phyloP scores from a whole-genome alignment of 805 yeast species.

The Starmerella sp. region DNA sequence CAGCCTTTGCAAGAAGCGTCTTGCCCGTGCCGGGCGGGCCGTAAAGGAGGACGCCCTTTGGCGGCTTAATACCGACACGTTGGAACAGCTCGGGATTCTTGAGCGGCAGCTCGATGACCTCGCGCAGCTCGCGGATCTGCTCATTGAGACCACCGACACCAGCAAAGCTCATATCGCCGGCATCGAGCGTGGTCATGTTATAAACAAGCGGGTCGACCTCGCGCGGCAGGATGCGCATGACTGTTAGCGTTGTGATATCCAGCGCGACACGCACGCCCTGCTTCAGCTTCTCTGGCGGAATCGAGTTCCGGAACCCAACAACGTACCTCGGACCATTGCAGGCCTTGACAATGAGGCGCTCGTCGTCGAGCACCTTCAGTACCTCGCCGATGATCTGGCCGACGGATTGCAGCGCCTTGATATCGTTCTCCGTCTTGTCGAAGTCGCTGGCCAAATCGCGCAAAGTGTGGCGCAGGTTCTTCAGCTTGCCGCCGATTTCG shows the following conservation, averaged over 20 bases:
- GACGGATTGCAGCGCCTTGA: constrained; percentile 90
- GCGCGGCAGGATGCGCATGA: constrained; percentile 93
- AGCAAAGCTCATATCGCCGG: constrained; percentile 90
- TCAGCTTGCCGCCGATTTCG: constrained; percentile 85
- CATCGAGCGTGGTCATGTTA: constrained; percentile 95
- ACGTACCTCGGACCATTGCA: constrained; percentile 95
- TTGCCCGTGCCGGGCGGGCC: constrained; percentile 99
- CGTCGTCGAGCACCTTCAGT: constrained; percentile 87
- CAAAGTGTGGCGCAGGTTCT: constrained; percentile 70
- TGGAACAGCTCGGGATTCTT: constrained; percentile 93
- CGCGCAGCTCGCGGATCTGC: constrained; percentile 91
- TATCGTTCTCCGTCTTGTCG: constrained; percentile 91
- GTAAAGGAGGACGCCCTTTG: constrained; percentile 89
- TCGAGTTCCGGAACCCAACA: constrained; percentile 92
- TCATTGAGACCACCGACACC: constrained; percentile 95
- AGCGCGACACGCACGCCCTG: constrained; percentile 94
- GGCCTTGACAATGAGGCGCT: constrained; percentile 87
- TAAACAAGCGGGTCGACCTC: constrained; percentile 97
- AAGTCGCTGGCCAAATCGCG: constrained; percentile 72
- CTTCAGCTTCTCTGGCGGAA: constrained; percentile 67
- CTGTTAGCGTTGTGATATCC: constrained; percentile 95
- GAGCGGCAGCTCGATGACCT: constrained; percentile 92
- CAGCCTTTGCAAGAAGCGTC: constrained; percentile 91
- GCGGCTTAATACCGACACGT: constrained; percentile 97
- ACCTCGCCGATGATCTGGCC: constrained; percentile 98